Conservation (phyloP, 768 basidiomycete genomes). For the Tricholoma hemisulphureum region DNA sequence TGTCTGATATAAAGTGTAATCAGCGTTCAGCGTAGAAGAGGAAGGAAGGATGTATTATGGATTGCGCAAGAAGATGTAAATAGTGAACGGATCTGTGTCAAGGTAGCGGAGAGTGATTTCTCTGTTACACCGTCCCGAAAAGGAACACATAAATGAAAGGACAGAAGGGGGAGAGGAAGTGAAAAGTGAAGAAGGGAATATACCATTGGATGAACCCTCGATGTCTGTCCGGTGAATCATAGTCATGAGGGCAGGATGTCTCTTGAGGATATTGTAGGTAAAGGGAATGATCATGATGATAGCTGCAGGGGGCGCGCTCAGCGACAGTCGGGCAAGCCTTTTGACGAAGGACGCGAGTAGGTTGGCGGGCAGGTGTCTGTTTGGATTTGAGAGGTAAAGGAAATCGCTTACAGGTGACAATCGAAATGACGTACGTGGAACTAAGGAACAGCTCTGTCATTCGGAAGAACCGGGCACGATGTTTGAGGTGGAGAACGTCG, state of each 20-base stretch:
- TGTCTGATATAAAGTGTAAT: constrained; percentile 39
- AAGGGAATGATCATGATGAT: constrained; percentile 91
- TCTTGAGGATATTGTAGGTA: constrained; percentile 90
- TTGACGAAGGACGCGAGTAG: constrained; percentile 96
- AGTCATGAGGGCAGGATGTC: constrained; percentile 86
- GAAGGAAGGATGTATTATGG: no score
- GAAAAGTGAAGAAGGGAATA: not conserved
- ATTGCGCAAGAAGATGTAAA: no score
- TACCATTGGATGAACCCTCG: constrained; percentile 36
- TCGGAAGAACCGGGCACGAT: constrained; percentile 93
- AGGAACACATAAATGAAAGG: no score
- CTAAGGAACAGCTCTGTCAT: constrained; percentile 87
- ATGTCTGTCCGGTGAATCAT: constrained; percentile 78
- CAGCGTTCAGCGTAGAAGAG: not conserved
- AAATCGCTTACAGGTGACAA: not conserved
- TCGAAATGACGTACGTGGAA: constrained; percentile 64
- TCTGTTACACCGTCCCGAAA: no score
- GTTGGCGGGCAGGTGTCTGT: constrained; percentile 78
- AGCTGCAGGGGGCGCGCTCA: constrained; percentile 85
- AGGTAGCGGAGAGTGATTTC: no score
- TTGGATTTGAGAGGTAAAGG: not conserved
- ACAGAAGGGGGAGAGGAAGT: not conserved
- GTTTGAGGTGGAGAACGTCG: constrained; percentile 86
- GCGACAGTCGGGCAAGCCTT: constrained; percentile 78
- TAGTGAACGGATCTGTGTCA: no score